Evolutionary conservation across 768 basidiomycete species (phyloP).

Genomic region (Boletus rufocinnamomeus): DNA sequence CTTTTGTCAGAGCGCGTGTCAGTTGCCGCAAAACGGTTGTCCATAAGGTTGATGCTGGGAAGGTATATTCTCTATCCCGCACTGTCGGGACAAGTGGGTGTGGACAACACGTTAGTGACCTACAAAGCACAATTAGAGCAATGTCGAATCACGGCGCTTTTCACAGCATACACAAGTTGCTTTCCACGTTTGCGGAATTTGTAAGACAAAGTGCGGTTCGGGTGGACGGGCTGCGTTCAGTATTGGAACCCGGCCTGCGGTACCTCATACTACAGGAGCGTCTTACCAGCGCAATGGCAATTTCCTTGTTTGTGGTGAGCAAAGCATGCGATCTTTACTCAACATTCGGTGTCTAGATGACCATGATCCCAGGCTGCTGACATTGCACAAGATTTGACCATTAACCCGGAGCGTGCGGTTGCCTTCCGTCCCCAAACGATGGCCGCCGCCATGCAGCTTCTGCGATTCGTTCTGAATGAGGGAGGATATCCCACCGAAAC

Average conservation of each 20-base stretch:
- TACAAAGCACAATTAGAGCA: neutral
- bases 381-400: conserved; percentile 6
- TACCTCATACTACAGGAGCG: conserved; percentile 31
- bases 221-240: conserved; percentile 12
- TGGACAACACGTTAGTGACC: conserved; percentile 25
- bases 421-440: conserved; percentile 51
- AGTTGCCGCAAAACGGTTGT: conserved; percentile 60
- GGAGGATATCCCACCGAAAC: conserved; percentile 16
- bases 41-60: conserved; percentile 56
- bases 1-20: conserved; percentile 55
- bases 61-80: conserved; percentile 54
- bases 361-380: conserved; percentile 25
- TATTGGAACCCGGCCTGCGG: conserved; percentile 3
- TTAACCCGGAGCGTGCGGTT: neutral
- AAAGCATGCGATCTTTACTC: neutral
- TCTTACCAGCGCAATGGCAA: conserved; percentile 36
- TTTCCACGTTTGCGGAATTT: conserved; percentile 21
- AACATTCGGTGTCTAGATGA: neutral
- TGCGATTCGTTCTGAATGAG: conserved; percentile 43
- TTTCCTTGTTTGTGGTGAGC: conserved; percentile 41
- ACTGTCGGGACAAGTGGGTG: conserved; percentile 16
- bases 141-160: conserved; percentile 1
- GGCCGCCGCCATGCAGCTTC: conserved; percentile 44
- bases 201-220: conserved; percentile 22
- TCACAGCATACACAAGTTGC: conserved; percentile 16